Conservation (phyloP, 768 basidiomycete genomes). For the Kwoniella bestiolae region DNA sequence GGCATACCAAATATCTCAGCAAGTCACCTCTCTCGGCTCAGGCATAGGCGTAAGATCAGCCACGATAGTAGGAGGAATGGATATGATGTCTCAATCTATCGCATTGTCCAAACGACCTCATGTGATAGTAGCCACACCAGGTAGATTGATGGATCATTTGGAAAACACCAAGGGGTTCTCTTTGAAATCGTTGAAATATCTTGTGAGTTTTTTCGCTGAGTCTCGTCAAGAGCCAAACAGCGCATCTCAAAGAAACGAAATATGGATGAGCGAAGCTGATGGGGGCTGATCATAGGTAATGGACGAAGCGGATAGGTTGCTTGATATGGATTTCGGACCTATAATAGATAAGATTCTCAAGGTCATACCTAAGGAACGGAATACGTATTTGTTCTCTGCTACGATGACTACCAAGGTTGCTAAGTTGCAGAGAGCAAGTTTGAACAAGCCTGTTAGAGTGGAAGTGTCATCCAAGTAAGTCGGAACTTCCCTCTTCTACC, state of each 20-base stretch:
- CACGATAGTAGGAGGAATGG: conserved; percentile 94
- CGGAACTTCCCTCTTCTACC: too few species aligned
- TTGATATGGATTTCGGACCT: conserved; percentile 96
- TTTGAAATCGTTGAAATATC: conserved; percentile 78
- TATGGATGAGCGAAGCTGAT: too few species aligned
- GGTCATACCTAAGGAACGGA: conserved; percentile 88
- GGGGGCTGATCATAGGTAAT: conserved; percentile 70
- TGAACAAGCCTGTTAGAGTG: conserved; percentile 88
- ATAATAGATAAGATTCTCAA: conserved; percentile 96
- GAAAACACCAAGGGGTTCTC: conserved; percentile 98
- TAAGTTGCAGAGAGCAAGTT: conserved; percentile 90
- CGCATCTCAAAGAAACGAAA: too few species aligned
- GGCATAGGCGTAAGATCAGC: conserved; percentile 89
- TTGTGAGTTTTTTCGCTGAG: too few species aligned
- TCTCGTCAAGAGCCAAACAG: too few species aligned
- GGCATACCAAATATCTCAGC: conserved; percentile 97
- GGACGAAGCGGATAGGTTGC: conserved; percentile 92
- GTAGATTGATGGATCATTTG: conserved; percentile 87
- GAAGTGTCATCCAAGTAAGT: conserved; percentile 90
- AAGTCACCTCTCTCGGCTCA: conserved; percentile 88
- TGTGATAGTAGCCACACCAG: conserved; percentile 92
- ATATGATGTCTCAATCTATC: conserved; percentile 85
- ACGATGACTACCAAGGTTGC: conserved; percentile 99
- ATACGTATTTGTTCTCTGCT: conserved; percentile 95
- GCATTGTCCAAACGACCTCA: conserved; percentile 93